These are phyloP conservation scores for Lithospermum erythrorhizon DNA, from an alignment of 257 asterid genomes.

Conservation along the genomic window DNA sequence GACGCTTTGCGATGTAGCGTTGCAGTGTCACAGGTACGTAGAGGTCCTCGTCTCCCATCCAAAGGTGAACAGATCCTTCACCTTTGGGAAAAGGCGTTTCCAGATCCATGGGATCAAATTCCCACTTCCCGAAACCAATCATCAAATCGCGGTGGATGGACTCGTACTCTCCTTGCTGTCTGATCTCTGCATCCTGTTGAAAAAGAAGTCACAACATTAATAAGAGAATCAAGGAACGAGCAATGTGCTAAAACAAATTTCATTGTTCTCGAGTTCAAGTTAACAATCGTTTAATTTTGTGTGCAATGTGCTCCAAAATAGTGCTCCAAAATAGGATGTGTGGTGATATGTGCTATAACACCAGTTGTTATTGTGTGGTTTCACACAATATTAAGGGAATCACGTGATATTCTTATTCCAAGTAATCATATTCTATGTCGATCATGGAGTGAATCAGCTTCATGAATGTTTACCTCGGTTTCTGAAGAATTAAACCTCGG, in stretches of 20 bases:
- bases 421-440: neutral
- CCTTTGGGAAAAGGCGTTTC: constrained; percentile 45
- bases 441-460: neutral
- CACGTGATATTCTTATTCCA: neutral
- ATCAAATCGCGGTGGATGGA: constrained; percentile 59
- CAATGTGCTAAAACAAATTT: too few species aligned
- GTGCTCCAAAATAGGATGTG: neutral
- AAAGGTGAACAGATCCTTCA: constrained; percentile 62
- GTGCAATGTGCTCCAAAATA: too few species aligned
- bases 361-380: neutral
- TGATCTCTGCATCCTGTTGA: constrained; percentile 29
- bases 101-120: constrained; percentile 63
- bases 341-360: neutral
- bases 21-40: constrained; percentile 56
- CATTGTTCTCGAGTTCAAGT: too few species aligned
- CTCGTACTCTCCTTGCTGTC: constrained; percentile 77
- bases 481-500: constrained; percentile 9
- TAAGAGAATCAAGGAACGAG: constrained; percentile 2
- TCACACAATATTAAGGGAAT: neutral
- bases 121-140: constrained; percentile 73
- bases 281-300: too few species aligned
- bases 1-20: constrained; percentile 44
- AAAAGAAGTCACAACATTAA: neutral
- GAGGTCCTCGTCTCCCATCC: constrained; percentile 81
- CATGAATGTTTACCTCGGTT: neutral